phyloP scores from a whole-genome alignment of 306 rosid genomes.

The Gynostemma pentaphyllum region DNA sequence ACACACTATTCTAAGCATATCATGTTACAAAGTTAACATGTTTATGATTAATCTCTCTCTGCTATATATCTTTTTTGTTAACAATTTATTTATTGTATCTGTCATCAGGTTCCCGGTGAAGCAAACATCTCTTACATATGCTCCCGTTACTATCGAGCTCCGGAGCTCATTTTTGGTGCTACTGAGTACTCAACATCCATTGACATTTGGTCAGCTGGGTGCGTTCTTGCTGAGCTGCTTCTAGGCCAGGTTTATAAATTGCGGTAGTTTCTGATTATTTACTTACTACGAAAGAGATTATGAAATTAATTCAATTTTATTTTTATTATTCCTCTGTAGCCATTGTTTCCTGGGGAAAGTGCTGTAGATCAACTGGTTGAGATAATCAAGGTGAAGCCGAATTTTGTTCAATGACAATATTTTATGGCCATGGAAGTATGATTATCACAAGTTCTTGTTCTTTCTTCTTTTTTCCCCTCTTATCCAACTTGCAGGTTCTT shows the following conservation, averaged over 20 bases:
- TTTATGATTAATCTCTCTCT: not conserved
- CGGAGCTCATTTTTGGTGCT: slow-evolving; percentile 97
- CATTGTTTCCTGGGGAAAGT: slow-evolving; percentile 90
- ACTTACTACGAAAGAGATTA: slow-evolving; percentile 4
- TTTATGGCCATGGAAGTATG: not conserved
- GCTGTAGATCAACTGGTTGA: slow-evolving; percentile 94
- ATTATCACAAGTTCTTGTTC: not conserved
- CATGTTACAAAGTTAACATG: not conserved
- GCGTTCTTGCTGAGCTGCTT: slow-evolving; percentile 97
- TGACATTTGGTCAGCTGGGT: slow-evolving; percentile 99
- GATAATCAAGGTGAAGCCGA: slow-evolving; percentile 70
- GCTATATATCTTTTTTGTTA: not conserved
- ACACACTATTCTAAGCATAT: not conserved
- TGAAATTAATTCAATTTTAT: slow-evolving; percentile 4
- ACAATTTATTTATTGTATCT: slow-evolving; percentile 7
- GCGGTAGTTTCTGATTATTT: slow-evolving; percentile 14
- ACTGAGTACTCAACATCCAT: slow-evolving; percentile 81
- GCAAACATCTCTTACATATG: slow-evolving; percentile 86
- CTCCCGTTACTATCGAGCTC: slow-evolving; percentile 95
- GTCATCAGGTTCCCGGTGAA: slow-evolving; percentile 69
- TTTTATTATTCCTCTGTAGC: slow-evolving; percentile 36
- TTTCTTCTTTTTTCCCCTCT: slow-evolving; percentile 11
- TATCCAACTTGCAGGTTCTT: slow-evolving; percentile 49
- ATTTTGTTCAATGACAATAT: slow-evolving; percentile 1
- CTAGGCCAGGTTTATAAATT: slow-evolving; percentile 61